Conservation (phyloP, 371 early-diverging fungal species). For the Mucor saturninus region DNA sequence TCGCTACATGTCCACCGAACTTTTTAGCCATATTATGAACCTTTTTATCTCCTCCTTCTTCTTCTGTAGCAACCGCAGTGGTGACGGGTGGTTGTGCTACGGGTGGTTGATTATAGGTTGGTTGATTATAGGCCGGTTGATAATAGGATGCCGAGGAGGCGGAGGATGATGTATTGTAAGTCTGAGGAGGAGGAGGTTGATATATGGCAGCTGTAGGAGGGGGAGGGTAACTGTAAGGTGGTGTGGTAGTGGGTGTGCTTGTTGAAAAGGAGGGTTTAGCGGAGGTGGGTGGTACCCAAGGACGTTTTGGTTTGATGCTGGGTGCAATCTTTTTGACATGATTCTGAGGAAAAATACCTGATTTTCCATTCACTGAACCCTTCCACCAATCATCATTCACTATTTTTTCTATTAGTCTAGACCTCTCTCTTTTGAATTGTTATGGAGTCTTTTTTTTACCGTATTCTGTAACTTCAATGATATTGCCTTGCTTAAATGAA, state of each 20-base stretch:
- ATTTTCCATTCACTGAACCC: conserved; percentile 44
- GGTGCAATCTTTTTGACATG: conserved; percentile 49
- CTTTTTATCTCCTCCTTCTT: conserved; percentile 32
- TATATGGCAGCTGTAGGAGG: conserved; percentile 50
- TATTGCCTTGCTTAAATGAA: conserved; percentile 54
- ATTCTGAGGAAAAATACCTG: conserved; percentile 58
- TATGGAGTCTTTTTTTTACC: conserved; percentile 31
- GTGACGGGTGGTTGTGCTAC: conserved; percentile 3
- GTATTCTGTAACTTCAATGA: conserved; percentile 56
- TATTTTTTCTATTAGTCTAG: conserved; percentile 13
- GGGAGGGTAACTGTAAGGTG: conserved; percentile 54
- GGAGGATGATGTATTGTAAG: not conserved
- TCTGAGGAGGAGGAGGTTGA: conserved; percentile 27
- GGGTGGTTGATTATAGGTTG: conserved; percentile 3
- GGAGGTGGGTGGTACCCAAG: conserved; percentile 19
- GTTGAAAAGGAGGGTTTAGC: conserved; percentile 20
- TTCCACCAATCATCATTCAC: conserved; percentile 62
- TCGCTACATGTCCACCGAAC: conserved; percentile 45
- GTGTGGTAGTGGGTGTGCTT: conserved; percentile 9
- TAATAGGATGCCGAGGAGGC: not conserved
- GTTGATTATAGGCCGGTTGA: conserved; percentile 20
- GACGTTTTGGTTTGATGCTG: conserved; percentile 28
- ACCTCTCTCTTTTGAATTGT: not conserved
- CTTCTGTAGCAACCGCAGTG: conserved; percentile 11
- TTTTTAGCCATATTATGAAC: conserved; percentile 45